Base-by-base conservation (phyloP, 1,284 basidiomycete species). In the Leccinum ponderosum region DNA sequence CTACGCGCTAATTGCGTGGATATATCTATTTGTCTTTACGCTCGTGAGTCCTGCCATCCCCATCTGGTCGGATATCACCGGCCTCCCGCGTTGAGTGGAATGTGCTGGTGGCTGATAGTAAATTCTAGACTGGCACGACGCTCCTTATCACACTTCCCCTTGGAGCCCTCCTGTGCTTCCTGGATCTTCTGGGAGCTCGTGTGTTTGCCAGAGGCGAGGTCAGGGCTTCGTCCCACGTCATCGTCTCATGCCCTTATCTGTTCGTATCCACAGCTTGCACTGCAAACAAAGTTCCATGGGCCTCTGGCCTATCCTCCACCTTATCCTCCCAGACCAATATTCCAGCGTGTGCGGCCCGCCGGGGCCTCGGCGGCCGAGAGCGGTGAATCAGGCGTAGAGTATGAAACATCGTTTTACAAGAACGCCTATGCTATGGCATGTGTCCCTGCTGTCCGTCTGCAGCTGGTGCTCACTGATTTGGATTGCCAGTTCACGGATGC, bases 361-460 rank as follows among this genome's bases (percentile, higher is more conserved):
- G 83, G 79, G 3, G 65, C 75, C 4, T 73, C 78, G 3, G 85
- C 86, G 61, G 65, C 82, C 39, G 87, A 90, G 72, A 71, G 75
- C 5, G 85, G 83, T 5, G 61, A 66, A 3, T 56, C 73, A 15
- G 62, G 54, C 50, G 66, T 60, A 59, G 74, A 66, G 64, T 80
- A 77, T 59, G 87, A 91, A 73, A 76, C 76, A 0, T 89, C 88
- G 4, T 92, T 92, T 75, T 89, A 92, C 74, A 87, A 83, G 68
- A 91, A 91, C 64, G 76, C 87, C 3, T 90, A 90, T 66, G 81
- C 86, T n/a, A 90, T 92, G 89, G 89, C 89, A 63, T 27, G 84
- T 55, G 22, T 35, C 2, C 27, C 4, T n/a, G 12, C n/a, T 56
- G 14, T 53, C 22, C 39, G 37, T 60, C 47, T 39, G 14, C 29